phyloP scores from a whole-genome alignment of 345 rosid genomes.

The Raphanus raphanistrum region DNA sequence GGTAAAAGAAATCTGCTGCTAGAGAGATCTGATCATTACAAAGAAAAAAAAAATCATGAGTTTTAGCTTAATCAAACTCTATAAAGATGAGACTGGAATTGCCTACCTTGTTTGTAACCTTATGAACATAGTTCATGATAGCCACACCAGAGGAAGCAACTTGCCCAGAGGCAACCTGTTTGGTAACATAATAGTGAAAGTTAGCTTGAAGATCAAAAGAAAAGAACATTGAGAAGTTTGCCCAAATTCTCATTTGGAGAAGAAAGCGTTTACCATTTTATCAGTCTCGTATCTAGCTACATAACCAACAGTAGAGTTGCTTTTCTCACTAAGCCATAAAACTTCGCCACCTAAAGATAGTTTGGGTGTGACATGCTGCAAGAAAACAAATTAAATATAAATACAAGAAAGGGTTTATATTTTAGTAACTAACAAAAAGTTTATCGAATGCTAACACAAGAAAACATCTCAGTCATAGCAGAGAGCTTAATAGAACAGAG shows the following conservation, averaged over 20 bases:
- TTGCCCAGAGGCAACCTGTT: constrained; percentile 78
- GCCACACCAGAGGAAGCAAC: constrained; percentile 82
- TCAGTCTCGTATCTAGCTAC: constrained; percentile 86
- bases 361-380: constrained; percentile 74
- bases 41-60: neutral
- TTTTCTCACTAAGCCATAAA: constrained; percentile 80
- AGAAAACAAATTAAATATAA: constrained; percentile 7
- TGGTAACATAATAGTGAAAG: neutral
- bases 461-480: too few relatives aligned
- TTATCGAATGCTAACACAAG: neutral
- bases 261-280: constrained; percentile 58
- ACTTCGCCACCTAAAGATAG: constrained; percentile 85
- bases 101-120: constrained; percentile 78
- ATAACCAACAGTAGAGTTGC: constrained; percentile 78
- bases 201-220: neutral
- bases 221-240: neutral
- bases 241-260: neutral
- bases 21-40: constrained; percentile 58
- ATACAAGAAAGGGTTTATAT: neutral
- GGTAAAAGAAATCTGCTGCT: constrained; percentile 80
- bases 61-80: neutral
- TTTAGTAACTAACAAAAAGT: neutral
- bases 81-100: neutral
- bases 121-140: constrained; percentile 87
- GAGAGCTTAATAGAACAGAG: neutral